Percentiles rank a stretch among this genome's conserved stretches.
Conservation (phyloP, 2,329 filamentous ascomycete genomes). For the Epichloe uncinata region DNA sequence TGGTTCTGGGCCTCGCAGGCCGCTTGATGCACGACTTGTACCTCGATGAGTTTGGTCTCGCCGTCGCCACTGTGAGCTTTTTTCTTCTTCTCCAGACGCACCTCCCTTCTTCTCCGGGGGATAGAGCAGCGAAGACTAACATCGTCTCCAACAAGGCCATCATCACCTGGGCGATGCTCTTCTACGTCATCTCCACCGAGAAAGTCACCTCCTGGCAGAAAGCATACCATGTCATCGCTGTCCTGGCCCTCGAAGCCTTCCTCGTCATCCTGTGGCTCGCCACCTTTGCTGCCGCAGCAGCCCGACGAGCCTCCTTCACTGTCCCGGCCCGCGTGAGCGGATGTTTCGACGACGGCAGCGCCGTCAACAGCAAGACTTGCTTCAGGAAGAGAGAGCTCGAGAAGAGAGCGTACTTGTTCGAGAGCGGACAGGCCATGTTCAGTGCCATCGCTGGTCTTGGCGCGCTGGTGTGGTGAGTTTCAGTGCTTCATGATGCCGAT, state of each 20-base stretch:
- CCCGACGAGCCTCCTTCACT: slow-evolving; percentile 23
- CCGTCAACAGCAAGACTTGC: slow-evolving; percentile 26
- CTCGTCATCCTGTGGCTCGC: slow-evolving; percentile 35
- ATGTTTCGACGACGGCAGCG: slow-evolving; percentile 25
- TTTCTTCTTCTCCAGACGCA: not conserved
- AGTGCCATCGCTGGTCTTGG: slow-evolving; percentile 29
- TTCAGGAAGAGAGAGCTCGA: slow-evolving; percentile 13
- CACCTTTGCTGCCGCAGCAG: slow-evolving; percentile 27
- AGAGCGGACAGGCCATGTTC: slow-evolving; percentile 22
- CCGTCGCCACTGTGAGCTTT: slow-evolving; percentile 25
- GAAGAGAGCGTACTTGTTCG: slow-evolving; percentile 19
- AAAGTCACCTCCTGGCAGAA: slow-evolving; percentile 20
- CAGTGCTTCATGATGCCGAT: not conserved
- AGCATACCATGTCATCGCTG: slow-evolving; percentile 31
- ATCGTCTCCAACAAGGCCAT: slow-evolving; percentile 22
- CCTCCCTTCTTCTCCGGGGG: not conserved
- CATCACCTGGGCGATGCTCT: slow-evolving; percentile 31
- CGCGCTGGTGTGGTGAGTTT: slow-evolving; percentile 28
- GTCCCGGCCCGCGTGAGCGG: slow-evolving; percentile 17
- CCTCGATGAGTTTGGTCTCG: slow-evolving; percentile 26
- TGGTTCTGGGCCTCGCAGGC: slow-evolving; percentile 30
- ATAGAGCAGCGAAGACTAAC: not conserved
- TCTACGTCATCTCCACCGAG: slow-evolving; percentile 29
- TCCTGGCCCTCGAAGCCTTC: slow-evolving; percentile 29
- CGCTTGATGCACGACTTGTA: slow-evolving; percentile 27